phyloP scores from a whole-genome alignment of 1,139 yeast genomes.

The Zygosaccharomyces pseudobailii region DNA sequence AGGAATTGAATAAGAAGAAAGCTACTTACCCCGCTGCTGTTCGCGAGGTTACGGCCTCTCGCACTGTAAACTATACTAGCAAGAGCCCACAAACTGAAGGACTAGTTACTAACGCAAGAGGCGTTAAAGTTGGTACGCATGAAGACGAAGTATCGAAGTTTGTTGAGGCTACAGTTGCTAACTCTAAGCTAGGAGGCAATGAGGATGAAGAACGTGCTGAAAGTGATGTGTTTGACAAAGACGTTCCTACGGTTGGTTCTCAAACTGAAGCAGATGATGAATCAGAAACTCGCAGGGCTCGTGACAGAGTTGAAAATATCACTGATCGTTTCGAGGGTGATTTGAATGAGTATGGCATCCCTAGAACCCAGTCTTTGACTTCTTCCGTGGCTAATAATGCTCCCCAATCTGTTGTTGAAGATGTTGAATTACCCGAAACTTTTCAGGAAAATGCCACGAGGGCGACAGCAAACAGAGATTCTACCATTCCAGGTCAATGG shows the following conservation, averaged over 20 bases:
- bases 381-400: slow-evolving; percentile 92
- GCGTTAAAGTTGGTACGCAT: slow-evolving; percentile 21
- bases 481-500: slow-evolving; percentile 23
- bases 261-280: slow-evolving; percentile 37
- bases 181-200: slow-evolving; percentile 17
- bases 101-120: slow-evolving; percentile 35
- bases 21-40: neutral
- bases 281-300: slow-evolving; percentile 32
- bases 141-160: slow-evolving; percentile 24
- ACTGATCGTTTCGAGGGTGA: slow-evolving; percentile 33
- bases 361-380: slow-evolving; percentile 74
- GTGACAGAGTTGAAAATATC: slow-evolving; percentile 25
- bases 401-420: slow-evolving; percentile 61
- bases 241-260: slow-evolving; percentile 33
- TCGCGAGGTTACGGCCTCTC: slow-evolving; percentile 15
- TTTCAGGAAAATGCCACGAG: slow-evolving; percentile 12
- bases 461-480: slow-evolving; percentile 2
- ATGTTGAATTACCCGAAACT: slow-evolving; percentile 28
- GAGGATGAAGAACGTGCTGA: slow-evolving; percentile 26
- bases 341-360: slow-evolving; percentile 34
- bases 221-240: slow-evolving; percentile 34
- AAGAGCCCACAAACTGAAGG: slow-evolving; percentile 37
- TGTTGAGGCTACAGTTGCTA: slow-evolving; percentile 25
- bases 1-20: slow-evolving; percentile 35
- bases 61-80: slow-evolving; percentile 37